Conservation (phyloP, 176 grass and related monocot species). For the Carex kokanica region DNA sequence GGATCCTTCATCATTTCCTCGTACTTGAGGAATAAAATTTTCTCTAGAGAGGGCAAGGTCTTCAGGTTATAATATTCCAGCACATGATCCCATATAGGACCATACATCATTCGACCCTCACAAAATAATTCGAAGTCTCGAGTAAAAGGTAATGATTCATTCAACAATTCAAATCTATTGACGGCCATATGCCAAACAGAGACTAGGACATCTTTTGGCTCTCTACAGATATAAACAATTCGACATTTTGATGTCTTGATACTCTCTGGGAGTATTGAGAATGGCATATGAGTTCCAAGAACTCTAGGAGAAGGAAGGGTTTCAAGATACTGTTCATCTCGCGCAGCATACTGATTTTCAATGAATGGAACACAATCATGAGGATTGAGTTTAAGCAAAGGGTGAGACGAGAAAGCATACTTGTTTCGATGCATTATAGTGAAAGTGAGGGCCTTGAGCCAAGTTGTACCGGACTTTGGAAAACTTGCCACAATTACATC, state of each 20-base stretch:
- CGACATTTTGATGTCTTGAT: not conserved
- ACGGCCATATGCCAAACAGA: not conserved
- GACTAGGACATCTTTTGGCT: constrained; percentile 21
- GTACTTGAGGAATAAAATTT: constrained; percentile 21
- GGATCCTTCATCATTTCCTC: constrained; percentile 26
- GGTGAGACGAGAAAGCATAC: not conserved
- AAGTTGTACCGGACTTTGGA: constrained; percentile 24
- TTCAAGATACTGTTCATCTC: not conserved
- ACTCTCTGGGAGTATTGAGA: not conserved
- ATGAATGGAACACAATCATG: not conserved
- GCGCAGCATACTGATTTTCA: not conserved
- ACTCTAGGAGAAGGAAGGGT: not conserved
- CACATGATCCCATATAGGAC: not conserved
- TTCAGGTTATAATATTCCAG: constrained; percentile 14
- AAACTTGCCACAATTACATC: constrained; percentile 15
- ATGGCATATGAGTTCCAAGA: not conserved
- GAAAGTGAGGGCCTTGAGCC: constrained; percentile 29
- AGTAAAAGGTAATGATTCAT: not conserved
- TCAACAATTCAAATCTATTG: not conserved
- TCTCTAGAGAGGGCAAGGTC: not conserved
- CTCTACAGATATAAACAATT: constrained; percentile 14
- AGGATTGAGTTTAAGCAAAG: not conserved
- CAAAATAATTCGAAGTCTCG: not conserved
- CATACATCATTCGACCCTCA: not conserved
- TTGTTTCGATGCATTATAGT: not conserved